These are phyloP conservation scores for Trichaptum fuscoviolaceum DNA, from an alignment of 768 basidiomycete species.

Conservation along the genomic window DNA sequence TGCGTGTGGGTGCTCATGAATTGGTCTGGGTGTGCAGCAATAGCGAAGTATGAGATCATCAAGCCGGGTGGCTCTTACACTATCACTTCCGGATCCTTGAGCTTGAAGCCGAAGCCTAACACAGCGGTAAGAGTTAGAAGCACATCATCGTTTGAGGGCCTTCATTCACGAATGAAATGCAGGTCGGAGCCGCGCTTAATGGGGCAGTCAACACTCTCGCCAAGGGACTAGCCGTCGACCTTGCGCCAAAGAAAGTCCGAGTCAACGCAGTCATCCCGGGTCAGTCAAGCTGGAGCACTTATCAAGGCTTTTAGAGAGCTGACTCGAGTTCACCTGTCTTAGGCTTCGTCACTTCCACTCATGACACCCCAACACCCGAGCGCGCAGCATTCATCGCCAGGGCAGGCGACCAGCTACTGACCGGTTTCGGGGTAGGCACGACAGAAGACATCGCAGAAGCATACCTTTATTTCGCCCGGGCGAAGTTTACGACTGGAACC, in stretches of 20 bases:
- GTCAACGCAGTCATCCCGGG: conserved; percentile 5
- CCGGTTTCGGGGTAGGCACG: conserved; percentile 5
- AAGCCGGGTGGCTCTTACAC: conserved; percentile 5
- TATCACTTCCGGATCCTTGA: conserved; percentile 2
- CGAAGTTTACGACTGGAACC: conserved; percentile 4
- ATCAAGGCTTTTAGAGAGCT: too few relatives aligned
- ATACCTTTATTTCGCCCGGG: conserved; percentile 6
- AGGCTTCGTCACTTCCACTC: neutral
- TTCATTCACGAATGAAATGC: neutral
- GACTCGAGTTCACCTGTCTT: too few relatives aligned
- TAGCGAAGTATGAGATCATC: conserved; percentile 3
- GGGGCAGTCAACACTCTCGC: conserved; percentile 6
- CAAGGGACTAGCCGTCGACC: conserved; percentile 6
- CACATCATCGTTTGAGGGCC: too few relatives aligned
- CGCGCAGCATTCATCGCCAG: neutral
- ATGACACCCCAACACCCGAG: neutral
- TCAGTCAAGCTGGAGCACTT: neutral
- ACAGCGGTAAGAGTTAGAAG: neutral
- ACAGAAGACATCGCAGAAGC: conserved; percentile 7
- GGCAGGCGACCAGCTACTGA: neutral
- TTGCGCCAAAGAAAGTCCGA: conserved; percentile 3
- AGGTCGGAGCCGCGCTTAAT: conserved; percentile 6
- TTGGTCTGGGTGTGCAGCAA: neutral
- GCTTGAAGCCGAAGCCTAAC: conserved; percentile 4
- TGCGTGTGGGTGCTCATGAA: neutral